Evolutionary conservation across 2,329 filamentous ascomycete genomes (phyloP).

Genomic region (Sclerotinia borealis): DNA sequence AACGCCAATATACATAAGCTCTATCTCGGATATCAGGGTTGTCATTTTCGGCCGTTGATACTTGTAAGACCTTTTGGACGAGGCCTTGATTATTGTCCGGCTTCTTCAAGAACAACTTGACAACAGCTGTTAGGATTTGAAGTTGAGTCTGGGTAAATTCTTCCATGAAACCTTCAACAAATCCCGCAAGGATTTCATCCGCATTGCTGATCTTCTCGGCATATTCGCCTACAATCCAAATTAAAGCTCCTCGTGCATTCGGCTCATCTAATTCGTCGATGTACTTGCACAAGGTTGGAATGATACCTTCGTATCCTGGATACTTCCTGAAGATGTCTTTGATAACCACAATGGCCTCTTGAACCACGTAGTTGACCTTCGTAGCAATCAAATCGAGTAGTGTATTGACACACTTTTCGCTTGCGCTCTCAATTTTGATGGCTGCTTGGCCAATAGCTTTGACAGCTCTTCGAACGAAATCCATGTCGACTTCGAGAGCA

Average conservation of each 20-base stretch:
- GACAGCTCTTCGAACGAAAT: slow-evolving; percentile 90
- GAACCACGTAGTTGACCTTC: slow-evolving; percentile 98
- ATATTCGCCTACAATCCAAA: slow-evolving; percentile 99
- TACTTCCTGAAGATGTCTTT: slow-evolving; percentile 98
- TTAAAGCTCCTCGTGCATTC: slow-evolving; percentile 80
- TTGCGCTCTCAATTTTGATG: slow-evolving; percentile 94
- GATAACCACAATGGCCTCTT: slow-evolving; percentile 97
- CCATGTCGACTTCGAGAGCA: slow-evolving; percentile 97
- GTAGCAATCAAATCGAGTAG: slow-evolving; percentile 91
- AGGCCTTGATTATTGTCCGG: slow-evolving; percentile 84
- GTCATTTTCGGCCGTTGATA: slow-evolving; percentile 89
- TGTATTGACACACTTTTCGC: slow-evolving; percentile 92
- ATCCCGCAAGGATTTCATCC: slow-evolving; percentile 85
- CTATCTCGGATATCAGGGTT: slow-evolving; percentile 96
- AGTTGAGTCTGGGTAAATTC: slow-evolving; percentile 99
- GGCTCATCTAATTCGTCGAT: slow-evolving; percentile 97
- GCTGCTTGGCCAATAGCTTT: slow-evolving; percentile 96
- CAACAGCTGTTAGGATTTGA: slow-evolving; percentile 92
- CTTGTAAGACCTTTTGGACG: slow-evolving; percentile 90
- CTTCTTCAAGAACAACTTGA: slow-evolving; percentile 96
- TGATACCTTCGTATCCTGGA: slow-evolving; percentile 95
- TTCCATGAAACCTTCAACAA: slow-evolving; percentile 91
- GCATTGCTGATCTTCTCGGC: slow-evolving; percentile 99
- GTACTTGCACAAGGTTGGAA: slow-evolving; percentile 90
- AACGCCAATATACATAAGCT: slow-evolving; percentile 96